Evolutionary conservation across 2,329 filamentous ascomycete genomes (phyloP).

Genomic region (Pseudocercospora macadamiae): DNA sequence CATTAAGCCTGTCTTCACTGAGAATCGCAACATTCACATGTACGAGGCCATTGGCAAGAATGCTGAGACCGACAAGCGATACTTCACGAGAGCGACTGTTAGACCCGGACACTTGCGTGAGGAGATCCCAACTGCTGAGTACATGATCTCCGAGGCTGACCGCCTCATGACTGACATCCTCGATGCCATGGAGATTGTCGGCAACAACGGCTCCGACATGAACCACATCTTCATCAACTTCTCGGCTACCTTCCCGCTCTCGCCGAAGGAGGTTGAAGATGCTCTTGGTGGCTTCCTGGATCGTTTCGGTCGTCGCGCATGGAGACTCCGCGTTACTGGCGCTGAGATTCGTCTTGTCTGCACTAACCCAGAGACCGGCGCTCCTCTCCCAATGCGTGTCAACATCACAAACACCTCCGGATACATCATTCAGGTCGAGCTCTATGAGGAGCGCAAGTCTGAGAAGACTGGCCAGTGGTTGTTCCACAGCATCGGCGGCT

Average conservation of each 20-base stretch:
- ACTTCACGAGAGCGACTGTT: slow-evolving; percentile 96
- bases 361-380: slow-evolving; percentile 81
- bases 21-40: slow-evolving; percentile 98
- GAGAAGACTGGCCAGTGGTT: slow-evolving; percentile 94
- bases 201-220: slow-evolving; percentile 98
- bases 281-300: slow-evolving; percentile 94
- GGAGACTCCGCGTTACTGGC: slow-evolving; percentile 94
- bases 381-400: slow-evolving; percentile 88
- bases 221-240: slow-evolving; percentile 99
- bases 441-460: slow-evolving; percentile 96
- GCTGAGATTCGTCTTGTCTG: slow-evolving; percentile 98
- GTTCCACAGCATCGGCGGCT: slow-evolving; percentile 96
- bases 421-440: slow-evolving; percentile 95
- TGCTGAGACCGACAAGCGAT: slow-evolving; percentile 94
- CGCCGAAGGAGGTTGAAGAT: slow-evolving; percentile 87
- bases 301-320: slow-evolving; percentile 90
- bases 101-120: slow-evolving; percentile 91
- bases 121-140: slow-evolving; percentile 97
- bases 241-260: slow-evolving; percentile 90
- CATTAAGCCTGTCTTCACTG: slow-evolving; percentile 97
- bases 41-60: slow-evolving; percentile 96
- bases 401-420: slow-evolving; percentile 98
- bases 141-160: slow-evolving; percentile 95
- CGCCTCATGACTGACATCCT: slow-evolving; percentile 97
- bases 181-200: slow-evolving; percentile 96